Conservation (phyloP, 192 early-diverging fungal species). For the Coemansia guatemalensis region DNA sequence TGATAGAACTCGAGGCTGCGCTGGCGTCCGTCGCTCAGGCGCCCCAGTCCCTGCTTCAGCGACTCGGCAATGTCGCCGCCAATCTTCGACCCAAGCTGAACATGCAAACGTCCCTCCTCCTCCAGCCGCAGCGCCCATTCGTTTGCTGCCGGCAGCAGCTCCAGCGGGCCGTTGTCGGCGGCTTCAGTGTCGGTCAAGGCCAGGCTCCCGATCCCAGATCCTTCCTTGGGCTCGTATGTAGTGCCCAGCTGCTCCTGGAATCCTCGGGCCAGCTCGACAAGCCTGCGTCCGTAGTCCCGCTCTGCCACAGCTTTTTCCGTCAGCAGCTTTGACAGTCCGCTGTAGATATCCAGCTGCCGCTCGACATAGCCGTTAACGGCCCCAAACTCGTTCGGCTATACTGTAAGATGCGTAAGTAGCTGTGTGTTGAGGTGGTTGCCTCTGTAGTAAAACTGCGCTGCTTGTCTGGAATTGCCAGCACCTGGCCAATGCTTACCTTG, state of each 20-base stretch:
- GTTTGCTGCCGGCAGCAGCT: conserved; percentile 35
- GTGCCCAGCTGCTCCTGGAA: conserved; percentile 35
- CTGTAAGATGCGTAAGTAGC: background rate
- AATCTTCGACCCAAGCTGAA: conserved; percentile 36
- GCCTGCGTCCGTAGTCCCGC: conserved; percentile 39
- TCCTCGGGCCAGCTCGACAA: conserved; percentile 31
- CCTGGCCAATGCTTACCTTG: conserved; percentile 31
- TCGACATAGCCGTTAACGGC: conserved; percentile 46
- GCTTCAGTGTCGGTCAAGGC: conserved; percentile 41
- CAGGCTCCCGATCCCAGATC: conserved; percentile 19
- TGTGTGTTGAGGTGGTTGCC: background rate
- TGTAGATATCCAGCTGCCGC: conserved; percentile 40
- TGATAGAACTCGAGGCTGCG: conserved; percentile 40
- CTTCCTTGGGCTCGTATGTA: conserved; percentile 17
- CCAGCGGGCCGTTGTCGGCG: conserved; percentile 18
- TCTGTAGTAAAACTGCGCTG: background rate
- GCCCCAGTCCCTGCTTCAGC: conserved; percentile 22
- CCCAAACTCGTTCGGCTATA: conserved; percentile 53
- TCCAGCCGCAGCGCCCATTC: conserved; percentile 45
- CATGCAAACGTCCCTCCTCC: conserved; percentile 45
- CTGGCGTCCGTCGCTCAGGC: conserved; percentile 21
- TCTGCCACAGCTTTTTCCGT: conserved; percentile 45
- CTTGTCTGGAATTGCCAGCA: background rate
- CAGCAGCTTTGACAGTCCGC: conserved; percentile 33
- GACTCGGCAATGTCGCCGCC: conserved; percentile 37